Evolutionary conservation across 257 asterid species (phyloP).

Genomic region (Apocynum venetum): DNA sequence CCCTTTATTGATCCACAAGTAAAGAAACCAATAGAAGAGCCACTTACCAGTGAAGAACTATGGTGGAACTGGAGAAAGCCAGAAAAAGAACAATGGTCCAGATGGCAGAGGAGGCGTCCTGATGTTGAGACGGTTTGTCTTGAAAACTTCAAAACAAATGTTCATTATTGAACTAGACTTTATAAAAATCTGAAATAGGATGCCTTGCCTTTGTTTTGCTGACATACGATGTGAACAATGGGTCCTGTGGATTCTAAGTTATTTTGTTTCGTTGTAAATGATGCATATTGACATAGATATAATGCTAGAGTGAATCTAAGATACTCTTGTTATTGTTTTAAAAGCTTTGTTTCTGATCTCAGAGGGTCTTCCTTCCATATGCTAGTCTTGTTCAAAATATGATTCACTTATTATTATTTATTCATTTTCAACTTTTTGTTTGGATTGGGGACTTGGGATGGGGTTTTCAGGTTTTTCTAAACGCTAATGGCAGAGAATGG

Average conservation of each 20-base stretch:
- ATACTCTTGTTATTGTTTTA: slow-evolving; percentile 4
- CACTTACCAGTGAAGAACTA: slow-evolving; percentile 79
- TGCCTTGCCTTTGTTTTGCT: not conserved
- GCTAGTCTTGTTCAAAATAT: not conserved
- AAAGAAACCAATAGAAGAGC: slow-evolving; percentile 55
- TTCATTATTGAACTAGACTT: not conserved
- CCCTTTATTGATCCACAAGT: slow-evolving; percentile 75
- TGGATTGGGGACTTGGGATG: slow-evolving; percentile 7
- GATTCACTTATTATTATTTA: not conserved
- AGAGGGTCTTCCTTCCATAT: not conserved
- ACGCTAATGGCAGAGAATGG: slow-evolving; percentile 99
- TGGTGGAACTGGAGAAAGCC: slow-evolving; percentile 99
- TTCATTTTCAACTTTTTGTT: not conserved
- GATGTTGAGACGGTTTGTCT: slow-evolving; percentile 82
- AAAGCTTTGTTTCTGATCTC: not conserved
- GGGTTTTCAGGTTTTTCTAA: slow-evolving; percentile 67
- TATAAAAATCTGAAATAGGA: not conserved
- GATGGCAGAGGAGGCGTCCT: slow-evolving; percentile 96
- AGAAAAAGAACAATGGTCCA: slow-evolving; percentile 89
- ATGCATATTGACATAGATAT: not conserved
- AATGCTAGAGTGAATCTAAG: not conserved
- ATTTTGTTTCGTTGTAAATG: not conserved
- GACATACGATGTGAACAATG: not conserved
- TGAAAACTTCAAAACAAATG: not conserved
- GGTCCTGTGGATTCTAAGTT: not conserved